A percentile compares a stretch with the other conserved stretches of the same genome.
phyloP scores from a whole-genome alignment of 768 basidiomycete genomes.

The Rhizopogon salebrosus region DNA sequence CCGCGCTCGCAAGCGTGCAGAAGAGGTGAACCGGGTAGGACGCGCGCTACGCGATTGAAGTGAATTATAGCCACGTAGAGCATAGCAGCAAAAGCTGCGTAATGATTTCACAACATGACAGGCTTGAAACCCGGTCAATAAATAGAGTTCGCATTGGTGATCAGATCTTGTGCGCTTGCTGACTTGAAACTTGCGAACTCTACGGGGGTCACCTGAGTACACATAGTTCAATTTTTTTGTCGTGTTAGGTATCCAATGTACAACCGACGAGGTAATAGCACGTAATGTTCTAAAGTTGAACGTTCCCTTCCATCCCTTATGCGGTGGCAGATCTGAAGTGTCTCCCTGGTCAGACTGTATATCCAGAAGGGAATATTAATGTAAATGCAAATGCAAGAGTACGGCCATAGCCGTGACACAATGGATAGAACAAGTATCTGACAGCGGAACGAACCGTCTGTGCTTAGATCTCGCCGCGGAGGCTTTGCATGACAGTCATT shows the following conservation, averaged over 20 bases:
- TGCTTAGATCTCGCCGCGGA: slow-evolving; percentile 4
- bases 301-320: neutral
- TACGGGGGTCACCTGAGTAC: neutral
- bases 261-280: neutral
- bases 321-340: neutral
- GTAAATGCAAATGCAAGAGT: neutral
- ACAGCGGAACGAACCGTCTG: slow-evolving; percentile 70
- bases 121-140: neutral
- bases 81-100: neutral
- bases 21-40: neutral
- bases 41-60: neutral
- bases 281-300: slow-evolving; percentile 1
- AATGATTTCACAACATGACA: neutral
- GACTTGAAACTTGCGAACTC: neutral
- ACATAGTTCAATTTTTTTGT: neutral
- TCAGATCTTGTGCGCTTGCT: neutral
- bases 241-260: neutral
- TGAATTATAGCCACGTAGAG: neutral
- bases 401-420: neutral
- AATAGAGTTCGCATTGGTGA: neutral
- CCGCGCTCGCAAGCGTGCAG: neutral
- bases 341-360: neutral
- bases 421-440: slow-evolving; percentile 27
- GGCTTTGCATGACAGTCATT: slow-evolving; percentile 42
- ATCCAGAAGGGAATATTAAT: neutral